These are phyloP conservation scores for Podospora pseudoanserina DNA, from an alignment of 495 filamentous ascomycete genomes.

Conservation along the genomic window DNA sequence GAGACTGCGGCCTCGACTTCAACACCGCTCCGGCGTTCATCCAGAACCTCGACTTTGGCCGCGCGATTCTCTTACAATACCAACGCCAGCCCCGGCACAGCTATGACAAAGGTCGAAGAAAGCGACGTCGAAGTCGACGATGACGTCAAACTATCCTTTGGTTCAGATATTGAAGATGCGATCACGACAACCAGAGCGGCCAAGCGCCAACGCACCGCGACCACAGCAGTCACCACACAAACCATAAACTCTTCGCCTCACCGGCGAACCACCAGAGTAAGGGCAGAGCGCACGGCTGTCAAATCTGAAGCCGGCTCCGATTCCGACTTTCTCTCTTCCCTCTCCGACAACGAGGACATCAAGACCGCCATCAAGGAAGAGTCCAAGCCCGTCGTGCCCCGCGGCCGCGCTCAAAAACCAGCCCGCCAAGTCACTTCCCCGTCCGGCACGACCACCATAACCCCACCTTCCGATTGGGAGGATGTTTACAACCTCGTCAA, in stretches of 20 bases:
- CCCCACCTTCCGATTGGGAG: slow-evolving; percentile 80
- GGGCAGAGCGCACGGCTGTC: background rate
- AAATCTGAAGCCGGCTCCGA: slow-evolving; percentile 15
- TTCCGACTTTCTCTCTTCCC: slow-evolving; percentile 1
- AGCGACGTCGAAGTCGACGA: slow-evolving; percentile 13
- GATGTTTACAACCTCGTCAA: slow-evolving; percentile 73
- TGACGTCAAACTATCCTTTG: slow-evolving; percentile 12
- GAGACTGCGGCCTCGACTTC: slow-evolving; percentile 20
- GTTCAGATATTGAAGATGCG: slow-evolving; percentile 64
- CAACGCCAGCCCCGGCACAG: slow-evolving; percentile 28
- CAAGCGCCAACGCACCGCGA: slow-evolving; percentile 36
- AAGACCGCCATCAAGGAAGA: background rate
- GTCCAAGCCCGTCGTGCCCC: slow-evolving; percentile 9
- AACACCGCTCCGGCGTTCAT: slow-evolving; percentile 42
- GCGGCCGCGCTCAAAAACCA: slow-evolving; percentile 50
- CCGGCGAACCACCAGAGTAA: background rate
- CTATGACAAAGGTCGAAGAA: slow-evolving; percentile 29
- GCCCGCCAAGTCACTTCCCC: slow-evolving; percentile 60
- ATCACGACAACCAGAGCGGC: slow-evolving; percentile 36
- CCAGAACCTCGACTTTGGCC: slow-evolving; percentile 38
- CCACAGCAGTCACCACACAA: slow-evolving; percentile 13
- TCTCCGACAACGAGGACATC: background rate
- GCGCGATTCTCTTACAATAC: slow-evolving; percentile 38
- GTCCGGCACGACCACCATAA: slow-evolving; percentile 50
- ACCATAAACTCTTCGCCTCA: slow-evolving; percentile 4